These are phyloP conservation scores for Mortierella sp. DNA, from an alignment of 371 early-diverging fungal genomes.

Conservation along the genomic window DNA sequence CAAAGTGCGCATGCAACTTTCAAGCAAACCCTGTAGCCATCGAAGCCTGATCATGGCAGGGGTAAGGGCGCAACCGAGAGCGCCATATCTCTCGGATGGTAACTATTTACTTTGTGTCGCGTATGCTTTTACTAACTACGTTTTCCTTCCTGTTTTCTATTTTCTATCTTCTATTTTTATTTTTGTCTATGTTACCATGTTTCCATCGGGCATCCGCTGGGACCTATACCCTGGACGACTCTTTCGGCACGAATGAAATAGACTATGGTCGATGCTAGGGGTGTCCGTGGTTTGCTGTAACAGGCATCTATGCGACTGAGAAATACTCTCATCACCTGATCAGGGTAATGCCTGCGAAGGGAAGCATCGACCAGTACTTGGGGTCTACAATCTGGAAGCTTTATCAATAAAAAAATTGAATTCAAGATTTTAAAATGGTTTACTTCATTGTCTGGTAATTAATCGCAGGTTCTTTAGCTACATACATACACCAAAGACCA, in stretches of 20 bases:
- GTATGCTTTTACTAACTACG: background rate
- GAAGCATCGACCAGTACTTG: conserved; percentile 60
- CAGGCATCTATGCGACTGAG: conserved; percentile 59
- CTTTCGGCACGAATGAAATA: background rate
- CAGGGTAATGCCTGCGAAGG: conserved; percentile 71
- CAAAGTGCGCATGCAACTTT: conserved; percentile 18
- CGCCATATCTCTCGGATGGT: background rate
- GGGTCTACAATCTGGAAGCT: background rate
- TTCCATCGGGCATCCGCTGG: background rate
- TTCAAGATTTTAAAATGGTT: background rate
- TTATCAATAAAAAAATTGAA: background rate
- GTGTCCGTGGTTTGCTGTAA: conserved; percentile 51
- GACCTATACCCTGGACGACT: background rate
- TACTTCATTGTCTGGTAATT: background rate
- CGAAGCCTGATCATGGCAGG: conserved; percentile 22
- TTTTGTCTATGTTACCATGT: background rate
- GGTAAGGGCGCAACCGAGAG: background rate
- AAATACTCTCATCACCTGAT: conserved; percentile 69
- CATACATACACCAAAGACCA: background rate
- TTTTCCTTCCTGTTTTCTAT: background rate
- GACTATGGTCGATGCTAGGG: conserved; percentile 63
- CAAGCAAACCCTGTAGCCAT: conserved; percentile 27
- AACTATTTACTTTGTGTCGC: background rate
- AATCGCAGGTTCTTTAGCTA: background rate
- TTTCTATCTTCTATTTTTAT: background rate